Conservation (phyloP, 768 basidiomycete species). For the Rhodotorula toruloides region DNA sequence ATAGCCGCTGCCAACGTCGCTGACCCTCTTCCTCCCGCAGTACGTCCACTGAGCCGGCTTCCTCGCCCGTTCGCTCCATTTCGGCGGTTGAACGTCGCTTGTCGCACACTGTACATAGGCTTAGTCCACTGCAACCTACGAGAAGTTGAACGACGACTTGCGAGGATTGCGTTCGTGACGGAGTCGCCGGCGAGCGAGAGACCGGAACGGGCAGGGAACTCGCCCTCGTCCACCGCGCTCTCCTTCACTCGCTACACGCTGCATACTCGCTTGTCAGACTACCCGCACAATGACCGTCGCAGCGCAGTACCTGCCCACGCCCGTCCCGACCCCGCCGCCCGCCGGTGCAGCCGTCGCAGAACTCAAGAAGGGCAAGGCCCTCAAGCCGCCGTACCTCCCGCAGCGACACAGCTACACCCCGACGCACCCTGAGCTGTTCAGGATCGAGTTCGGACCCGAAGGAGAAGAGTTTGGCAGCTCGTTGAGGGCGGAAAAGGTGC, state of each 20-base stretch:
- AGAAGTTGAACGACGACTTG: too few species aligned
- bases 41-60: background rate
- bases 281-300: background rate
- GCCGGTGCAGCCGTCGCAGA: background rate
- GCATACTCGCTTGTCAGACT: background rate
- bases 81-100: too few species aligned
- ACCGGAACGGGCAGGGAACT: too few species aligned
- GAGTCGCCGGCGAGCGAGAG: too few species aligned
- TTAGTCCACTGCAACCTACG: too few species aligned
- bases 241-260: background rate
- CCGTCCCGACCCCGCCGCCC: conserved; percentile 8
- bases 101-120: background rate
- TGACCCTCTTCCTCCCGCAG: background rate
- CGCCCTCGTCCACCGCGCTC: too few species aligned
- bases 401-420: conserved; percentile 23
- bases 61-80: background rate
- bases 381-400: conserved; percentile 31
- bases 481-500: conserved; percentile 31
- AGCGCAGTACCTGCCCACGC: background rate
- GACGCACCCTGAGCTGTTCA: conserved; percentile 24
- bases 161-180: too few species aligned
- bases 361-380: conserved; percentile 3
- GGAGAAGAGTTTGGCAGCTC: conserved; percentile 36
- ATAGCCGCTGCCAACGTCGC: background rate
- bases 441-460: conserved; percentile 29